Conservation (phyloP, 2,329 filamentous ascomycete species). For the Diaporthe citriasiana region DNA sequence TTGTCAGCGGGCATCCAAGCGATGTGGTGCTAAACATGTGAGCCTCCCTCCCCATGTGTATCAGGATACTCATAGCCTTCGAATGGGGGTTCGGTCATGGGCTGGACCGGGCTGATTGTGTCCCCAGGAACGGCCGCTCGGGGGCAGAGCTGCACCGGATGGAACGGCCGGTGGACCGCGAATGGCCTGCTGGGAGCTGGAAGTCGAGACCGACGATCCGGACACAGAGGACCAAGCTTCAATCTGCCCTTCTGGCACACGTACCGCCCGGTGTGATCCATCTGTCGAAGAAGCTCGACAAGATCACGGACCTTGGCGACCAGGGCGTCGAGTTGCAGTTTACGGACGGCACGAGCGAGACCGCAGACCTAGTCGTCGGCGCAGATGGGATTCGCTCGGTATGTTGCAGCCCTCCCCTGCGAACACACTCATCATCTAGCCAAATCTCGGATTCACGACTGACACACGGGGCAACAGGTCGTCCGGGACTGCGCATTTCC, state of each 20-base stretch:
- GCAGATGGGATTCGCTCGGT: conserved; percentile 67
- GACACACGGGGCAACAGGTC: conserved; percentile 26
- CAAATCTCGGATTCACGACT: not conserved
- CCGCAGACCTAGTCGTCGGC: conserved; percentile 63
- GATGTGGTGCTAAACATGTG: conserved; percentile 40
- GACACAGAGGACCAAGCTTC: conserved; percentile 55
- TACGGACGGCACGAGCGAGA: conserved; percentile 56
- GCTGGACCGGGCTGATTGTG: not conserved
- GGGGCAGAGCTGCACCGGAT: conserved; percentile 48
- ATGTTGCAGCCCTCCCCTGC: conserved; percentile 24
- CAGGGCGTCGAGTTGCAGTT: conserved; percentile 59
- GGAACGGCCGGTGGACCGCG: conserved; percentile 42
- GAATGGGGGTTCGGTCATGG: too few relatives aligned
- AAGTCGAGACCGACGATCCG: conserved; percentile 37
- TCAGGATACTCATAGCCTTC: not conserved
- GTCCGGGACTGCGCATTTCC: conserved; percentile 41
- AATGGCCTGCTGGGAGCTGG: conserved; percentile 39
- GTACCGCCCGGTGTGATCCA: conserved; percentile 60
- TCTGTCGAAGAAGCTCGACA: conserved; percentile 59
- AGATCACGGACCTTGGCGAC: conserved; percentile 53
- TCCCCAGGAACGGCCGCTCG: conserved; percentile 48
- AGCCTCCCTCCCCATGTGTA: not conserved
- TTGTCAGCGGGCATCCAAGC: conserved; percentile 39
- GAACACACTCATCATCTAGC: not conserved
- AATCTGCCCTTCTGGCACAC: conserved; percentile 62